These are phyloP conservation scores for Turnera subulata DNA, from an alignment of 345 rosid species.

Conservation along the genomic window DNA sequence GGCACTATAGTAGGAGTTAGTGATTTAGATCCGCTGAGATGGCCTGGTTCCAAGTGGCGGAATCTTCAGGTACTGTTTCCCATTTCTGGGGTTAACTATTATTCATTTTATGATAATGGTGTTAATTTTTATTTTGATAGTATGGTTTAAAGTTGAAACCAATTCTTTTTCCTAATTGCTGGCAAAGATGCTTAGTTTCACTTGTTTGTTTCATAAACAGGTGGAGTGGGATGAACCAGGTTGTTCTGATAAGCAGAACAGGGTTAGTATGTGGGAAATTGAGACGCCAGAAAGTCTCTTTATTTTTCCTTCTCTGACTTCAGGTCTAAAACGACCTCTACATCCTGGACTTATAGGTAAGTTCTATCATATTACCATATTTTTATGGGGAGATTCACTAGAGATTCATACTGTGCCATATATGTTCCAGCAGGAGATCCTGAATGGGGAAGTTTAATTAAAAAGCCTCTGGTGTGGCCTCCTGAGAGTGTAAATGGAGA, in stretches of 20 bases:
- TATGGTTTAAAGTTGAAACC: too few relatives aligned
- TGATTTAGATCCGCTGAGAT: constrained; percentile 85
- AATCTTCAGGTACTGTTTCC: constrained; percentile 63
- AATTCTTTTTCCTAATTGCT: background rate
- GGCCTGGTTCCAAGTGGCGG: constrained; percentile 99
- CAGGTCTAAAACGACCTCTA: constrained; percentile 78
- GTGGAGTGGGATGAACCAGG: constrained; percentile 99
- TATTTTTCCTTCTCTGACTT: constrained; percentile 89
- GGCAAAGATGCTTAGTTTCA: background rate
- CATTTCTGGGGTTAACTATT: too few relatives aligned
- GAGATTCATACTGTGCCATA: background rate
- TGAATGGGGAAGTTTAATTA: constrained; percentile 87
- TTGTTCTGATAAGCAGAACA: constrained; percentile 77
- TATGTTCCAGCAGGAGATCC: constrained; percentile 47
- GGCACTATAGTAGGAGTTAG: constrained; percentile 86
- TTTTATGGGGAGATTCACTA: background rate
- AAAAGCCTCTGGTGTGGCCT: constrained; percentile 56
- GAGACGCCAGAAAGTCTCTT: constrained; percentile 99
- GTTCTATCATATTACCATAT: constrained; percentile 5
- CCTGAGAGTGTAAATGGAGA: constrained; percentile 52
- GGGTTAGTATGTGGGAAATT: constrained; percentile 97
- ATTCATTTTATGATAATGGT: too few relatives aligned
- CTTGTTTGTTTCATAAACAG: constrained; percentile 23
- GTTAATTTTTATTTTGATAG: too few relatives aligned
- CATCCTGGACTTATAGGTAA: constrained; percentile 67